phyloP scores from a whole-genome alignment of 352 stramenopile species.

The Pythium brachiatum region DNA sequence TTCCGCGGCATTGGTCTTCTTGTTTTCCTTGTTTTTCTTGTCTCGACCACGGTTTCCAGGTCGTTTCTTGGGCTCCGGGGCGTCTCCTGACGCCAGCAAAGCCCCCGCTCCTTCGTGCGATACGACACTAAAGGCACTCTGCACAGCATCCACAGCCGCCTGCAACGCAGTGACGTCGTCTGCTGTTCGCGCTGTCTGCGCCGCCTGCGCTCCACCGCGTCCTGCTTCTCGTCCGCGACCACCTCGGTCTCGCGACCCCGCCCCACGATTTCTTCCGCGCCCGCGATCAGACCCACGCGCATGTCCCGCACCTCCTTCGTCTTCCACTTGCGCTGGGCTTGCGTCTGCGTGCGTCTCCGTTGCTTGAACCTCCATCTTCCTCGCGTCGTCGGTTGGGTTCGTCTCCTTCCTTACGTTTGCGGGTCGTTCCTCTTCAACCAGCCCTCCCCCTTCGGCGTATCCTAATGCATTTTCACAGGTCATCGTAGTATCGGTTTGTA shows the following conservation, averaged over 20 bases:
- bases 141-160: too few relatives aligned
- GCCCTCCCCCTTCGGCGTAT: background rate
- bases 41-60: background rate
- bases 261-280: slow-evolving; percentile 1
- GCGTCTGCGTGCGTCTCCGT: background rate
- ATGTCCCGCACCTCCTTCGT: background rate
- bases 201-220: background rate
- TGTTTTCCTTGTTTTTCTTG: slow-evolving; percentile 2
- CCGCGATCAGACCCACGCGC: slow-evolving; percentile 6
- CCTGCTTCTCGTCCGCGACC: background rate
- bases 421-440: background rate
- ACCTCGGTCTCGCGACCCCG: background rate
- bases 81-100: background rate
- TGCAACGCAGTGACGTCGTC: background rate
- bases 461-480: background rate
- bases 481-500: background rate
- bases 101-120: background rate
- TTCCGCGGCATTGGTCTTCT: background rate
- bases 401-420: background rate
- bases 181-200: background rate
- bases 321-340: background rate
- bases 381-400: background rate
- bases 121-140: background rate
- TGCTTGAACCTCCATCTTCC: background rate
- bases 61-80: background rate